Base-by-base conservation (phyloP, 2,329 filamentous ascomycete genomes). In the Xylaria sp. region DNA sequence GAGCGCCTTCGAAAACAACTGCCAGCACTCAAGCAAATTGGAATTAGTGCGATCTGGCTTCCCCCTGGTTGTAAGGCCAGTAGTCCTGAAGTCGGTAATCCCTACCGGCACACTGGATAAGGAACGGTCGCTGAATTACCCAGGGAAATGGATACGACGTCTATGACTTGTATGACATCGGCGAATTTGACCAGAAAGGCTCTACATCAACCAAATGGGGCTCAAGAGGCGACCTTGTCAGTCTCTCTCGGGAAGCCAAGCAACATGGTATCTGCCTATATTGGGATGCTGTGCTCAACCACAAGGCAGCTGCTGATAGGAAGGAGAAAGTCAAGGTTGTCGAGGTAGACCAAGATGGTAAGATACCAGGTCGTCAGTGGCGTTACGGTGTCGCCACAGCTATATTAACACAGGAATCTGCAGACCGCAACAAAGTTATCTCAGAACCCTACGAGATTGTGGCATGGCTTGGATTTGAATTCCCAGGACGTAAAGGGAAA, bases 161-260 rank as follows among this genome's bases (percentile, higher is more conserved):
- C 57, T 90, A 89, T 65, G 88, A 90, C 65, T 71, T 91, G 13
- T 89, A 85, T 62, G 86, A 89, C 57, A 70, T 88, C 2, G 88
- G 88, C 26, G 88, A 91, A 66, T 91, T 90, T 62, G 82, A 89
- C 39, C 86, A 90, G 65, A 90, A 90, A 66, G 85, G 84, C 17
- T 68, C 75, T 0, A 72, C 72, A 4, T 72, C 74, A 2, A 90
- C 87, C 1, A 90, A 90, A 76, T 91, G 87, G 87, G 88, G 88
- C 2, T 74, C 76, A 1, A 84, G 83, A 63, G 78, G 82, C 41
- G 85, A 90, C 50, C 72, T 91, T 16, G 60, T 80, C 2, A 73
- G 76, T 17, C 68, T 91, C 44, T 71, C 75, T 2, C 69, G 75
- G 18, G 70, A 72, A 11, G 85, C 85, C 0, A 74, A 79, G 46